Conservation (phyloP, 2,329 filamentous ascomycete genomes). For the Colletotrichum chrysophilum region DNA sequence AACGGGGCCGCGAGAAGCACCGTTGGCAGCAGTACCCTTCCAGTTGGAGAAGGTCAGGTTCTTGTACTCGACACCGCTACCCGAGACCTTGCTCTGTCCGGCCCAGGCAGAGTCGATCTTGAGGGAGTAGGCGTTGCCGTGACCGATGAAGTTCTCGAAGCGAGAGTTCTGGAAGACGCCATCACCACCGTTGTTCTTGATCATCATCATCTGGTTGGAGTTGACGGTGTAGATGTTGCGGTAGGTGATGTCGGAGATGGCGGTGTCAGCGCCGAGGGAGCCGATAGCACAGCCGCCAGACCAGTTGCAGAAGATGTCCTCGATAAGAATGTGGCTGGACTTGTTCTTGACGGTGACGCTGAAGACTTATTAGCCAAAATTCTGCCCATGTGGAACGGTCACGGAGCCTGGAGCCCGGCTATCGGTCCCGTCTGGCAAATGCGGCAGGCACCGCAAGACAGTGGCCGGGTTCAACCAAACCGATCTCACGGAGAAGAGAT, state of each 20-base stretch:
- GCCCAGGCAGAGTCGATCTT: constrained; percentile 61
- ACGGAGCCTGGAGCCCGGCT: not conserved
- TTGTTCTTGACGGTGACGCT: constrained; percentile 37
- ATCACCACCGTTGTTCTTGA: constrained; percentile 64
- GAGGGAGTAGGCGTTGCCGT: constrained; percentile 62
- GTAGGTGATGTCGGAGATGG: constrained; percentile 59
- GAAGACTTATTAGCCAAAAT: not conserved
- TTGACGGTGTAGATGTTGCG: constrained; percentile 62
- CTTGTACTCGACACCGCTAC: constrained; percentile 55
- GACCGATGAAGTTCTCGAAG: constrained; percentile 65
- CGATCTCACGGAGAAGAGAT: constrained; percentile 34
- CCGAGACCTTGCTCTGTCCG: constrained; percentile 42
- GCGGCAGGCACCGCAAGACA: not conserved
- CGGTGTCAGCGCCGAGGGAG: constrained; percentile 52
- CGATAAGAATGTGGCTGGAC: constrained; percentile 59
- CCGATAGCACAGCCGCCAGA: constrained; percentile 65
- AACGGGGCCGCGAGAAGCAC: constrained; percentile 55
- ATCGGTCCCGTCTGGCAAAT: not conserved
- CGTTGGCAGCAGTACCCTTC: constrained; percentile 58
- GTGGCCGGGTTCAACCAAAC: not conserved
- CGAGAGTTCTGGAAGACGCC: constrained; percentile 55
- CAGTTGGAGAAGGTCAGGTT: constrained; percentile 61
- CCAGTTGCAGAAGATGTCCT: constrained; percentile 67
- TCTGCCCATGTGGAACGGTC: not conserved
- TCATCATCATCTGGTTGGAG: constrained; percentile 69